phyloP scores from a whole-genome alignment of 73 alveolate genomes.

The Paramecium octaurelia region DNA sequence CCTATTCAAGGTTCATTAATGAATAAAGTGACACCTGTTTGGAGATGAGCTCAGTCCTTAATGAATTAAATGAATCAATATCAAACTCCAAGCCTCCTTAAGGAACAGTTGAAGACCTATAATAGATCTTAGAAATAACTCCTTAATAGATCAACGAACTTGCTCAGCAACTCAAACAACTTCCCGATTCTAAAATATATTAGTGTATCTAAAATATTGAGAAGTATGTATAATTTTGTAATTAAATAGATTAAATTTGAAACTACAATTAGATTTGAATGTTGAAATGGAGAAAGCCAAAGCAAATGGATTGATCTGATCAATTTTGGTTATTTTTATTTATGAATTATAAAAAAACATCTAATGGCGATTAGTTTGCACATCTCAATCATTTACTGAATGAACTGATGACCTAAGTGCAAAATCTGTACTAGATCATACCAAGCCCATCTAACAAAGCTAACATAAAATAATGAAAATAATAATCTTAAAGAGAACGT shows the following conservation, averaged over 20 bases:
- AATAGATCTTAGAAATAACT: not conserved
- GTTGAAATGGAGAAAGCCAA: constrained; percentile 17
- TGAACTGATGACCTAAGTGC: not conserved
- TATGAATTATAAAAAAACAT: constrained; percentile 12
- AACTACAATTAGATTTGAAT: not conserved
- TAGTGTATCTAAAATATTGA: constrained; percentile 26
- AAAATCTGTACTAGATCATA: not conserved
- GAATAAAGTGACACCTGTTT: not conserved
- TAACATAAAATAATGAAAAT: not conserved
- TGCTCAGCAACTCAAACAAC: not conserved
- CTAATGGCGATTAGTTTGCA: not conserved
- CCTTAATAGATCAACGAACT: not conserved
- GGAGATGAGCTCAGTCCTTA: not conserved
- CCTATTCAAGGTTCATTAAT: constrained; percentile 3
- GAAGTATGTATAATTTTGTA: not conserved
- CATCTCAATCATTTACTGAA: not conserved
- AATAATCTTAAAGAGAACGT: not conserved
- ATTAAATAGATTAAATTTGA: not conserved
- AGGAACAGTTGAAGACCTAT: not conserved
- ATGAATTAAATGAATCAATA: not conserved
- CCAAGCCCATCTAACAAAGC: not conserved
- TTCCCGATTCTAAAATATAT: constrained; percentile 25
- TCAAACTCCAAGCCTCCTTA: not conserved
- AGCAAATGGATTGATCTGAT: not conserved
- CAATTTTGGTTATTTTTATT: constrained; percentile 14